Percentiles rank a stretch among this genome's conserved stretches.
These are phyloP conservation scores for Hura crepitans DNA, from an alignment of 441 rosid genomes.

Conservation along the genomic window DNA sequence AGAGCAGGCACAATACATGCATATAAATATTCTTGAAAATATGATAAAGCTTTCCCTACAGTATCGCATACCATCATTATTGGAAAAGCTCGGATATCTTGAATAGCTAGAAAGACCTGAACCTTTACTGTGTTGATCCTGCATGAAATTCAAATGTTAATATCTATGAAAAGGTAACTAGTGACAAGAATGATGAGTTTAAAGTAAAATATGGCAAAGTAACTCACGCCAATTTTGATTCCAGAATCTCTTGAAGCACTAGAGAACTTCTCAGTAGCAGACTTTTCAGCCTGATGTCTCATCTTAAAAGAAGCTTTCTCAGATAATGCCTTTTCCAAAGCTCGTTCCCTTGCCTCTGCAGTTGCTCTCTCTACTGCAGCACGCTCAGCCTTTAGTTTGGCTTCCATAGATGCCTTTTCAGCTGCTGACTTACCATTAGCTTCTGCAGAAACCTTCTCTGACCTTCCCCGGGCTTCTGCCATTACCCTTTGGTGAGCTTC, in stretches of 20 bases:
- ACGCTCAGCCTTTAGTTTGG: slow-evolving; percentile 76
- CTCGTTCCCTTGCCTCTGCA: slow-evolving; percentile 90
- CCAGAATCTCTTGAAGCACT: slow-evolving; percentile 46
- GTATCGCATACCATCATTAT: slow-evolving; percentile 34
- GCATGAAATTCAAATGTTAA: slow-evolving; percentile 27
- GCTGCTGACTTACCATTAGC: slow-evolving; percentile 36
- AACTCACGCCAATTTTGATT: slow-evolving; percentile 49
- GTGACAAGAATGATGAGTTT: slow-evolving; percentile 14
- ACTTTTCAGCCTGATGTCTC: slow-evolving; percentile 37
- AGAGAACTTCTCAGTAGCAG: slow-evolving; percentile 23
- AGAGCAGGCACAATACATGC: slow-evolving; percentile 7
- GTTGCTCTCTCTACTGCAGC: slow-evolving; percentile 98
- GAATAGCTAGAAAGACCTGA: slow-evolving; percentile 43
- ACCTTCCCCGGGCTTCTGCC: slow-evolving; percentile 52
- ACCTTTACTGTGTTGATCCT: slow-evolving; percentile 53
- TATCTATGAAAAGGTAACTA: slow-evolving; percentile 14
- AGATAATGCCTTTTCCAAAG: slow-evolving; percentile 77
- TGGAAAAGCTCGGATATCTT: slow-evolving; percentile 34
- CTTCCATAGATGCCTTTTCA: slow-evolving; percentile 53
- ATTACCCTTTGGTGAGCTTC: slow-evolving; percentile 51
- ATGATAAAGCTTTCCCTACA: background rate
- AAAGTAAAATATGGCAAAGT: slow-evolving; percentile 16
- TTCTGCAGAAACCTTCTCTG: slow-evolving; percentile 47
- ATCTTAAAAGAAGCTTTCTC: slow-evolving; percentile 50
- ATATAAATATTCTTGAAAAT: background rate